Conservation (phyloP, 768 basidiomycete genomes). For the Tylopilus balloui region DNA sequence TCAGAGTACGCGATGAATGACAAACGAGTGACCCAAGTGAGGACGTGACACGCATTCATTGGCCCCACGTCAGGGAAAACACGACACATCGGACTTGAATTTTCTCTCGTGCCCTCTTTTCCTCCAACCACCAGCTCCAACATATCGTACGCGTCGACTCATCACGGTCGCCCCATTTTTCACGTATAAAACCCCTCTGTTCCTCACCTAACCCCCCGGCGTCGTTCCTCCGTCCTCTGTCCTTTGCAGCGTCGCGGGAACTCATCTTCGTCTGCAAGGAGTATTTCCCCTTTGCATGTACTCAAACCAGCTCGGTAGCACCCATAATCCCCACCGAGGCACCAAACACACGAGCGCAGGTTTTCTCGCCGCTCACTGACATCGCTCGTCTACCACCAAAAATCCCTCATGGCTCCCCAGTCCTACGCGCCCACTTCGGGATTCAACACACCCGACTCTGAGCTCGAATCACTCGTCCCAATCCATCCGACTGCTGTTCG, state of each 20-base stretch:
- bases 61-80: not conserved
- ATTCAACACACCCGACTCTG: slow-evolving; percentile 66
- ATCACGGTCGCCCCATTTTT: slow-evolving; percentile 17
- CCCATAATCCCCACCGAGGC: slow-evolving; percentile 88
- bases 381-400: slow-evolving; percentile 28
- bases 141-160: slow-evolving; percentile 2
- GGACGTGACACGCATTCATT: not conserved
- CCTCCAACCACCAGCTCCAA: slow-evolving; percentile 8
- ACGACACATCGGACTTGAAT: not conserved
- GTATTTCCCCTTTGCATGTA: slow-evolving; percentile 71
- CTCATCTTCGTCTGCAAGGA: slow-evolving; percentile 15
- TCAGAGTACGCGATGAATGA: not conserved
- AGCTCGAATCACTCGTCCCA: slow-evolving; percentile 62
- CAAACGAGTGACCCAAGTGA: not conserved
- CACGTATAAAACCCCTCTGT: slow-evolving; percentile 22
- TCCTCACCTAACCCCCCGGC: not conserved
- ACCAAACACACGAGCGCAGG: slow-evolving; percentile 74
- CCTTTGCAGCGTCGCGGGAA: not conserved
- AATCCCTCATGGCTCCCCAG: slow-evolving; percentile 48
- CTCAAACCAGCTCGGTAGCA: slow-evolving; percentile 89
- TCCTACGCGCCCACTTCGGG: slow-evolving; percentile 49
- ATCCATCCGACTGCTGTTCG: slow-evolving; percentile 85
- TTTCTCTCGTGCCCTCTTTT: slow-evolving; percentile 4
- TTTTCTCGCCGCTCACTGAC: slow-evolving; percentile 49
- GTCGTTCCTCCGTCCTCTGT: not conserved